Percentiles rank a stretch among this genome's conserved stretches.
Conservation (phyloP, 2,329 filamentous ascomycete species). For the Fusarium lyarnte region DNA sequence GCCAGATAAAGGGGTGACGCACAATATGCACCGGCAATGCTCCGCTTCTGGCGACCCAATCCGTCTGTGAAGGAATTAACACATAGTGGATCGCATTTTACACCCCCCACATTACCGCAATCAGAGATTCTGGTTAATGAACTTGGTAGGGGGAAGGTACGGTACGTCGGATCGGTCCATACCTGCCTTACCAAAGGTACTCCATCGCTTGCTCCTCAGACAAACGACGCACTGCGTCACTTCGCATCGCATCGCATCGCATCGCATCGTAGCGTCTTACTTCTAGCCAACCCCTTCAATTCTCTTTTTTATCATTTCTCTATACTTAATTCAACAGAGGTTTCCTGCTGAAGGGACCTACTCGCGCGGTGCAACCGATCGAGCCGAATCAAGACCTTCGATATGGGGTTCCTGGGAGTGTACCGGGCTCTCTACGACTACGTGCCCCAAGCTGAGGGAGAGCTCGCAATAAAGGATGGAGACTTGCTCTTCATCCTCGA, state of each 20-base stretch:
- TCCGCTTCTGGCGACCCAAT: background rate
- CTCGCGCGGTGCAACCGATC: constrained; percentile 35
- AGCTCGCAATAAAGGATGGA: constrained; percentile 85
- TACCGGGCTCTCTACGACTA: constrained; percentile 95
- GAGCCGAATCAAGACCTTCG: constrained; percentile 36
- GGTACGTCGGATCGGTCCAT: constrained; percentile 26
- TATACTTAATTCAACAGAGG: constrained; percentile 8
- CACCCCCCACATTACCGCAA: background rate
- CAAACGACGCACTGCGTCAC: constrained; percentile 47
- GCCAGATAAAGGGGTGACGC: constrained; percentile 6
- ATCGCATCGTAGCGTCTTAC: constrained; percentile 29
- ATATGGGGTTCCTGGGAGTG: constrained; percentile 91
- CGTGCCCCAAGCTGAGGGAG: constrained; percentile 83
- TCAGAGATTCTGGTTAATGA: constrained; percentile 16
- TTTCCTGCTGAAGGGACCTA: constrained; percentile 23
- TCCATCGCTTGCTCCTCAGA: constrained; percentile 39
- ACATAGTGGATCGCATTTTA: background rate
- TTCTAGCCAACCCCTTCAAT: background rate
- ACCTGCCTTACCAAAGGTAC: constrained; percentile 27
- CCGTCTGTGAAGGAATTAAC: background rate
- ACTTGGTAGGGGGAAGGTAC: constrained; percentile 34
- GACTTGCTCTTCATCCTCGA: constrained; percentile 90
- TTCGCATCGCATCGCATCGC: constrained; percentile 33
- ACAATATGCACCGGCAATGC: background rate
- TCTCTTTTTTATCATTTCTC: background rate